Percentiles rank a stretch among this genome's conserved stretches.
phyloP scores from a whole-genome alignment of 139 green algal species.

The Eudorina sp. region DNA sequence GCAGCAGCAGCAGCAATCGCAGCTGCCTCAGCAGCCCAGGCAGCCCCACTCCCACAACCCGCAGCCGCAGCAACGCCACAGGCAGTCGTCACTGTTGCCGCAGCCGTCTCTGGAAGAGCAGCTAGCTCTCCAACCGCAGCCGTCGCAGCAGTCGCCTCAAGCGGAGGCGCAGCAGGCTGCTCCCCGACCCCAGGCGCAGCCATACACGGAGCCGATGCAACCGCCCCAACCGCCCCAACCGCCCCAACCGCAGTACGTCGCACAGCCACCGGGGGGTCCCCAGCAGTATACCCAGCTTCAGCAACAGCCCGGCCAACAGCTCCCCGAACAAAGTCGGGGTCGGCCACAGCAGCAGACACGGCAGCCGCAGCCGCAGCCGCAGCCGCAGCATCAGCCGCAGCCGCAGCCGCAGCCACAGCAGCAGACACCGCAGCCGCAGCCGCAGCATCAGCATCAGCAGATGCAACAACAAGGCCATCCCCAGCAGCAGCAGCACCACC shows the following conservation, averaged over 20 bases:
- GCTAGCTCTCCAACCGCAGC: background rate
- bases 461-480: background rate
- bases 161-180: no score
- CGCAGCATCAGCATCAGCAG: no score
- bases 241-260: background rate
- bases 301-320: no score
- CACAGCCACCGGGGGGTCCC: no score
- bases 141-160: no score
- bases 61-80: background rate
- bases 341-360: no score
- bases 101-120: background rate
- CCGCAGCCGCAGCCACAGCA: no score
- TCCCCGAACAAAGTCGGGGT: no score
- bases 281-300: no score
- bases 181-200: no score
- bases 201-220: background rate
- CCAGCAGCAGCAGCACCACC: background rate
- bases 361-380: no score
- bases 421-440: background rate
- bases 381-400: no score
- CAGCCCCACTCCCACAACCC: background rate
- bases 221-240: background rate
- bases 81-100: background rate
- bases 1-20: background rate
- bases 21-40: background rate